Conservation (phyloP, 441 rosid species). For the Euphorbia celastroides region DNA sequence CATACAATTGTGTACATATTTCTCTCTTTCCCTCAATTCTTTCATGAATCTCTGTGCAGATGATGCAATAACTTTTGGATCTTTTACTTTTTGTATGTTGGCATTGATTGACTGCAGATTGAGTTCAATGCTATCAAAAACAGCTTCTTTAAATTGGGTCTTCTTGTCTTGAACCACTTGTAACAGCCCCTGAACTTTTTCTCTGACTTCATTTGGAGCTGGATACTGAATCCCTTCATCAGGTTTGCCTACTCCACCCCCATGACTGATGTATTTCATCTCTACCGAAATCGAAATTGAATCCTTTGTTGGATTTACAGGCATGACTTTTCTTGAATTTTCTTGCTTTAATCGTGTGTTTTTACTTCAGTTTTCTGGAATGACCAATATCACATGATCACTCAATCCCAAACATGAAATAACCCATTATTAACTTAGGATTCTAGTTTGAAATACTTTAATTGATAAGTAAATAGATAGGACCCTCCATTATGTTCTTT, state of each 20-base stretch:
- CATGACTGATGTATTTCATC: neutral
- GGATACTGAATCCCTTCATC: neutral
- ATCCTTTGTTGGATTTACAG: neutral
- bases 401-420: neutral
- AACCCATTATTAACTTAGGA: neutral
- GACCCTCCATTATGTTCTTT: neutral
- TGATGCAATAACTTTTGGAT: neutral
- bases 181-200: neutral
- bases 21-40: neutral
- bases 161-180: neutral
- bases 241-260: neutral
- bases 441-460: neutral
- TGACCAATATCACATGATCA: neutral
- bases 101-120: neutral
- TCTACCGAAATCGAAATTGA: constrained; percentile 4
- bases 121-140: neutral
- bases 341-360: neutral
- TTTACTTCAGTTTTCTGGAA: neutral
- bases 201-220: neutral
- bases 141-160: neutral
- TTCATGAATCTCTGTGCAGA: neutral
- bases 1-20: neutral
- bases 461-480: neutral
- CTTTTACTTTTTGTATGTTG: neutral
- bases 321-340: neutral